These are phyloP conservation scores for Annulohypoxylon maeteangense DNA, from an alignment of 495 filamentous ascomycete species.

Conservation along the genomic window DNA sequence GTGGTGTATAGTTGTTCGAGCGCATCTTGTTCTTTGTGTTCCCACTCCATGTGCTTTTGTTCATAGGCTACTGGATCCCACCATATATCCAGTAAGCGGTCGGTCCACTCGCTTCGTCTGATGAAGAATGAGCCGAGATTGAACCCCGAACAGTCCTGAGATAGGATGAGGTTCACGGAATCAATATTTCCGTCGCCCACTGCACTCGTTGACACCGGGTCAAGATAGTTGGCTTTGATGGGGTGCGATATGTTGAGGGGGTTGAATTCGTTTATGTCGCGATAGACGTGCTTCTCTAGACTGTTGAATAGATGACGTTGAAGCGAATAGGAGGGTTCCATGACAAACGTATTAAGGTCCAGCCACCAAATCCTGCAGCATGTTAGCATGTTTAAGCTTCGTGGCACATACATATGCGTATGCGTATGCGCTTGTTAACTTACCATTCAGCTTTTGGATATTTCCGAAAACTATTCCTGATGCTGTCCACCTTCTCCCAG, in stretches of 20 bases:
- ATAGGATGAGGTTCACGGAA: conserved; percentile 87
- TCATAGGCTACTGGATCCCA: conserved; percentile 99
- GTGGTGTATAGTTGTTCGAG: conserved; percentile 90
- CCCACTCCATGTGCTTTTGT: conserved; percentile 99
- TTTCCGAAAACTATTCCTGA: conserved; percentile 90
- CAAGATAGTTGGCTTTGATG: conserved; percentile 74
- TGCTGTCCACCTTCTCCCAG: conserved; percentile 98
- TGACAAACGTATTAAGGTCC: conserved; percentile 96
- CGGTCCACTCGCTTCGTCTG: conserved; percentile 84
- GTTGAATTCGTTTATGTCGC: conserved; percentile 96
- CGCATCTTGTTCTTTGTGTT: conserved; percentile 97
- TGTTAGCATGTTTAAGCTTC: conserved; percentile 44
- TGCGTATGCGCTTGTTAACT: conserved; percentile 49
- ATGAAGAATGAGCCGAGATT: conserved; percentile 97
- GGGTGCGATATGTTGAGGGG: conserved; percentile 94
- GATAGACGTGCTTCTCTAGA: conserved; percentile 80
- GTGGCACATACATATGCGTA: neutral
- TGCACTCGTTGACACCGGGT: conserved; percentile 73
- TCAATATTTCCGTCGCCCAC: conserved; percentile 76
- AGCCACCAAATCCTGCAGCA: conserved; percentile 95
- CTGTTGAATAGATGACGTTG: conserved; percentile 90
- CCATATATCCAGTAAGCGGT: conserved; percentile 94
- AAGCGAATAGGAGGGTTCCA: conserved; percentile 93
- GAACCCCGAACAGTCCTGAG: conserved; percentile 96
- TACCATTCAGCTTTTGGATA: conserved; percentile 98